phyloP scores from a whole-genome alignment of 2,329 filamentous ascomycete species.

The Ascochyta viciae-villosae region DNA sequence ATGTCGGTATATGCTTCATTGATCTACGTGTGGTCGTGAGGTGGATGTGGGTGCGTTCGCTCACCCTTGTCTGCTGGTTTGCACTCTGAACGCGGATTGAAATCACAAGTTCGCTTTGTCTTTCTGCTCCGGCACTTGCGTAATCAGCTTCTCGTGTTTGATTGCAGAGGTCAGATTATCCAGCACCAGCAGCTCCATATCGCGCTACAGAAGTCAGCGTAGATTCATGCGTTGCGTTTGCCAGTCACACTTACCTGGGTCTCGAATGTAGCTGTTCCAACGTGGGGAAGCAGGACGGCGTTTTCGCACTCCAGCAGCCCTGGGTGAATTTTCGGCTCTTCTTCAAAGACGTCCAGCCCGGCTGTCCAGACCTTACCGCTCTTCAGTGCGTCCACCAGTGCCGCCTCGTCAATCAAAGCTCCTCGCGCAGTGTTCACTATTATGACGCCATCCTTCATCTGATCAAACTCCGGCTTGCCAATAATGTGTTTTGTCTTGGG shows the following conservation, averaged over 20 bases:
- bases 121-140: constrained; percentile 67
- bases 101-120: constrained; percentile 40
- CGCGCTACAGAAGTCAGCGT: constrained; percentile 45
- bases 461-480: constrained; percentile 56
- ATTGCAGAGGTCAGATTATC: constrained; percentile 65
- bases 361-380: constrained; percentile 62
- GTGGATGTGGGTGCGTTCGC: not conserved
- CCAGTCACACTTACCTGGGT: constrained; percentile 55
- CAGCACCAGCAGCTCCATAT: constrained; percentile 67
- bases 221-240: not conserved
- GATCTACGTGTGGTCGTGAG: constrained; percentile 8
- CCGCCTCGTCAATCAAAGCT: constrained; percentile 63
- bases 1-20: constrained; percentile 9
- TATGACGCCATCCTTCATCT: constrained; percentile 64
- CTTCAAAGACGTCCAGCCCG: constrained; percentile 65
- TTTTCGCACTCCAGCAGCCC: constrained; percentile 59
- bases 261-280: constrained; percentile 66
- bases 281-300: constrained; percentile 64
- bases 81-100: not conserved
- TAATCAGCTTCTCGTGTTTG: constrained; percentile 64
- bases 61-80: not conserved
- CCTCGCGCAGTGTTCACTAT: constrained; percentile 66
- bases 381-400: constrained; percentile 61
- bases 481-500: constrained; percentile 62
- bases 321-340: constrained; percentile 62